Evolutionary conservation across 352 stramenopile species (phyloP).

Genomic region (Aphanomyces stellatus): DNA sequence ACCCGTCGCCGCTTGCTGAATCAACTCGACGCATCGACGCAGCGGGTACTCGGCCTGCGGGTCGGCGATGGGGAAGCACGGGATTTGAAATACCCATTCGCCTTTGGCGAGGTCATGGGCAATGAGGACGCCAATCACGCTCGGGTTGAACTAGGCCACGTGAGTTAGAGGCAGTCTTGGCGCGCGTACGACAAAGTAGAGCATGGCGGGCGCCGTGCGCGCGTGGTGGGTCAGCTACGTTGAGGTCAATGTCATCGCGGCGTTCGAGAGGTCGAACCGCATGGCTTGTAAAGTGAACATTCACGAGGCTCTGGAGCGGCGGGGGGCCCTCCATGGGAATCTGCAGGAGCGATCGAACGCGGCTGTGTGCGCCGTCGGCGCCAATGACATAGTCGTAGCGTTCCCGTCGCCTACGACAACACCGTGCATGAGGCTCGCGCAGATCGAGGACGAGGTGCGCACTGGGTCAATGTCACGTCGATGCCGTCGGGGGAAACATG

Average conservation of each 20-base stretch:
- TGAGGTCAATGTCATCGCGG: constrained; percentile 21
- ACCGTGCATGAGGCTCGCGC: no score
- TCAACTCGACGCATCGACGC: not conserved
- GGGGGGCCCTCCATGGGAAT: constrained; percentile 62
- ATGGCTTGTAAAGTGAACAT: constrained; percentile 90
- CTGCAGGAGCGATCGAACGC: constrained; percentile 53
- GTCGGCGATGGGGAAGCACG: constrained; percentile 84
- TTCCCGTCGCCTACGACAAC: constrained; percentile 28
- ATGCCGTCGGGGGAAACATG: constrained; percentile 17
- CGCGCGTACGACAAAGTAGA: constrained; percentile 87
- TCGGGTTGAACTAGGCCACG: constrained; percentile 48
- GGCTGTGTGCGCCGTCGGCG: constrained; percentile 86
- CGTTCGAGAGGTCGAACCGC: constrained; percentile 26
- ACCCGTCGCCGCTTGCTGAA: not conserved
- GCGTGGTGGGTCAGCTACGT: constrained; percentile 37
- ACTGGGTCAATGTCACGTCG: no score
- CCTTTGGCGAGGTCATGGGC: constrained; percentile 83
- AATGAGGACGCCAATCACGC: constrained; percentile 88
- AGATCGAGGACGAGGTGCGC: no score
- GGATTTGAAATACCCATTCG: constrained; percentile 90
- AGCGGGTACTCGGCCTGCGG: constrained; percentile 3
- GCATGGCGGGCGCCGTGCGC: constrained; percentile 79
- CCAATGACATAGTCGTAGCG: constrained; percentile 82
- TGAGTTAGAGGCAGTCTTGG: not conserved
- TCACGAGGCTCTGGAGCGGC: constrained; percentile 89